phyloP scores from a whole-genome alignment of 176 grass and related monocot genomes.

The Triticum urartu region DNA sequence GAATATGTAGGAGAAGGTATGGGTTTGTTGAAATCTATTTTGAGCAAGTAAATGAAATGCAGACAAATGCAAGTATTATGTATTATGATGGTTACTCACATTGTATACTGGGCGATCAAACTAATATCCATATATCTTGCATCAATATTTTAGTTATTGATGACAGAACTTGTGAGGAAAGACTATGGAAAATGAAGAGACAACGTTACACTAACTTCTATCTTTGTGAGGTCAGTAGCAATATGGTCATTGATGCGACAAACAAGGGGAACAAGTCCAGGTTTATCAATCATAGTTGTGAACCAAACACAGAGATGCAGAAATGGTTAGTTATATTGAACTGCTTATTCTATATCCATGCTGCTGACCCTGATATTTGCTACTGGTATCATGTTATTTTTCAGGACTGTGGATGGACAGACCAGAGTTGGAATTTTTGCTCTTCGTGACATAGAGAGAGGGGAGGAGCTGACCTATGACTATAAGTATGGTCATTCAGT shows the following conservation, averaged over 20 bases:
- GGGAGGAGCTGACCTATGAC: slow-evolving; percentile 92
- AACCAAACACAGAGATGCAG: slow-evolving; percentile 97
- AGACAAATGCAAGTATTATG: slow-evolving; percentile 5
- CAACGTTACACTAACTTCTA: slow-evolving; percentile 83
- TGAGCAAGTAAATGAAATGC: slow-evolving; percentile 14
- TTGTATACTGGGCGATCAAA: background rate
- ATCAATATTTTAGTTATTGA: slow-evolving; percentile 70
- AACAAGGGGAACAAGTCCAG: slow-evolving; percentile 91
- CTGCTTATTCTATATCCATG: slow-evolving; percentile 24
- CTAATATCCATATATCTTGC: slow-evolving; percentile 32
- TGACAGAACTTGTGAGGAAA: slow-evolving; percentile 90
- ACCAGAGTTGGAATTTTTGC: slow-evolving; percentile 97
- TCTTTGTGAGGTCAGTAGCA: slow-evolving; percentile 86
- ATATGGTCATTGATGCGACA: slow-evolving; percentile 98
- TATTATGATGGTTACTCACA: slow-evolving; percentile 18
- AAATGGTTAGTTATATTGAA: slow-evolving; percentile 75
- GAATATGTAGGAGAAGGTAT: slow-evolving; percentile 99
- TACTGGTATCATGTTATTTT: slow-evolving; percentile 37
- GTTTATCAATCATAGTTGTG: slow-evolving; percentile 99
- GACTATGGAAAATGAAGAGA: slow-evolving; percentile 94
- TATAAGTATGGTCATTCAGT: slow-evolving; percentile 72
- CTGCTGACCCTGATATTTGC: slow-evolving; percentile 25
- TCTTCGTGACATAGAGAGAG: slow-evolving; percentile 72
- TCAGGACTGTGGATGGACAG: slow-evolving; percentile 86
- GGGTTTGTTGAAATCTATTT: slow-evolving; percentile 24